Evolutionary conservation across 225 moss, liverwort and hornwort species (phyloP).

Genomic region (Pseudoscleropodium purum): DNA sequence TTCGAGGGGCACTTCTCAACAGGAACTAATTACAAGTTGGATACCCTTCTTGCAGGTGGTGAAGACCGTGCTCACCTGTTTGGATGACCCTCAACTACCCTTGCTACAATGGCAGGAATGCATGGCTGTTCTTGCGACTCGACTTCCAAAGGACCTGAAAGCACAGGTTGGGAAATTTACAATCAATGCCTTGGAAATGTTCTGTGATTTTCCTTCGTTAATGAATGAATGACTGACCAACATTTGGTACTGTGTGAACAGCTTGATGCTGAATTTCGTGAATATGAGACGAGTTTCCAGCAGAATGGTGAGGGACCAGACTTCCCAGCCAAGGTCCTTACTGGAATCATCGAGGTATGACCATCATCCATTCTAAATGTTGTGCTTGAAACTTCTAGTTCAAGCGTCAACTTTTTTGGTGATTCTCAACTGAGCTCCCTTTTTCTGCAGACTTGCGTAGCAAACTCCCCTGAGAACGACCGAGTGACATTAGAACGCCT

Average conservation of each 20-base stretch:
- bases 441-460: slow-evolving; percentile 27
- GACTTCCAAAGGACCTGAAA: slow-evolving; percentile 87
- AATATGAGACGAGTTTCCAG: slow-evolving; percentile 69
- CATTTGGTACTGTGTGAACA: slow-evolving; percentile 21
- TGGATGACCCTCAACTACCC: slow-evolving; percentile 92
- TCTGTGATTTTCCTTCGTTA: neutral
- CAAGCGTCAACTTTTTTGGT: neutral
- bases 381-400: neutral
- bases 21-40: neutral
- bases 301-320: slow-evolving; percentile 53
- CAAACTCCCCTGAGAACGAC: slow-evolving; percentile 35
- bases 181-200: neutral
- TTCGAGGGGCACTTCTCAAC: neutral
- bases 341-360: slow-evolving; percentile 62
- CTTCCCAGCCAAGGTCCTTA: slow-evolving; percentile 76
- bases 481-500: slow-evolving; percentile 58
- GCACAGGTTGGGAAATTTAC: slow-evolving; percentile 37
- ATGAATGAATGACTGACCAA: neutral
- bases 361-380: neutral
- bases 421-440: neutral
- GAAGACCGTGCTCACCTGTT: slow-evolving; percentile 71
- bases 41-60: slow-evolving; percentile 59
- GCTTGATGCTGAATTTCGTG: slow-evolving; percentile 69
- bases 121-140: slow-evolving; percentile 83
- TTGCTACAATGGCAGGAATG: slow-evolving; percentile 96